These are phyloP conservation scores for Chimonanthus salicifolius DNA, from an alignment of 164 flowering plant genomes.

Conservation along the genomic window DNA sequence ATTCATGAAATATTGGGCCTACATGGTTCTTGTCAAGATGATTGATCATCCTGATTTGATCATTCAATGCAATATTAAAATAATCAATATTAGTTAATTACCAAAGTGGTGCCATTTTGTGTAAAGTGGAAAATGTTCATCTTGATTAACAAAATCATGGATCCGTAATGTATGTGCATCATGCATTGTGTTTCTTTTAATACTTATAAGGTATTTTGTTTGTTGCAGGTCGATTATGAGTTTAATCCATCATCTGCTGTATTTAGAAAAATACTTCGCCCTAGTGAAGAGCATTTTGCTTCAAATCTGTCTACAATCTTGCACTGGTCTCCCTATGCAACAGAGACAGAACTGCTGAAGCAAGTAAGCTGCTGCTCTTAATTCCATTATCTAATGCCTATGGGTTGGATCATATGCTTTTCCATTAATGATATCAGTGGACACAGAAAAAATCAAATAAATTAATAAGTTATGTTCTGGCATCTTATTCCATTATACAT, in stretches of 20 bases:
- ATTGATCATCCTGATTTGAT: not conserved
- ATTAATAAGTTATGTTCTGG: not conserved
- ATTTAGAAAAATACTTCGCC: constrained; percentile 27
- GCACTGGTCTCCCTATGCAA: constrained; percentile 82
- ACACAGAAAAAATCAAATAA: not conserved
- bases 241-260: constrained; percentile 32
- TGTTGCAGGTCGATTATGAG: constrained; percentile 70
- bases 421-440: not conserved
- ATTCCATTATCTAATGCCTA: not conserved
- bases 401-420: not conserved
- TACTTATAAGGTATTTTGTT: not conserved
- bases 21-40: not conserved
- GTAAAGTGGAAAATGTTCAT: not conserved
- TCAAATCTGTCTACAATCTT: constrained; percentile 62
- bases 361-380: constrained; percentile 43
- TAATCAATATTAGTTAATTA: not conserved
- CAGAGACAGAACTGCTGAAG: constrained; percentile 68
- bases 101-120: not conserved
- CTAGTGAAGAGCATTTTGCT: constrained; percentile 39
- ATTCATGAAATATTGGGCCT: too few species aligned
- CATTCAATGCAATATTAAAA: not conserved
- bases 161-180: not conserved
- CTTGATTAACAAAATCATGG: not conserved
- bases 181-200: not conserved
- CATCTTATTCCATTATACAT: not conserved